phyloP scores from a whole-genome alignment of 202 grass and related monocot genomes.

The Zoysia matrella region DNA sequence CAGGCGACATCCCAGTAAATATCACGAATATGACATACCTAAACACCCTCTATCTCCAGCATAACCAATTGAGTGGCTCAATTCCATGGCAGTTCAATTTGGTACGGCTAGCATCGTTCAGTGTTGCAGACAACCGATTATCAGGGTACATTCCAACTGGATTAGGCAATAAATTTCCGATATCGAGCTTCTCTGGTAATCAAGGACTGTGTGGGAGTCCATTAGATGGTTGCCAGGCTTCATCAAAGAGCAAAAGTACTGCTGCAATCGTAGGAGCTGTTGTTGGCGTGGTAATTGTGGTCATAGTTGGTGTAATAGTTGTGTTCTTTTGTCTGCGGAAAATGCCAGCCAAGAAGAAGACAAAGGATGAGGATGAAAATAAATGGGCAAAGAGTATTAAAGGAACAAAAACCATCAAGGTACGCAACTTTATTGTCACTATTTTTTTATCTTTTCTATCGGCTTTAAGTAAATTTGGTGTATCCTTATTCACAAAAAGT shows the following conservation, averaged over 20 bases:
- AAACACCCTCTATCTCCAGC: slow-evolving; percentile 67
- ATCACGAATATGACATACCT: slow-evolving; percentile 67
- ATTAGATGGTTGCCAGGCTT: slow-evolving; percentile 50
- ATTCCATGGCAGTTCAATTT: slow-evolving; percentile 55
- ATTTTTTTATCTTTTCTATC: not conserved
- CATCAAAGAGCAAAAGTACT: slow-evolving; percentile 44
- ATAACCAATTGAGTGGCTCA: slow-evolving; percentile 66
- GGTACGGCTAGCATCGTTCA: slow-evolving; percentile 38
- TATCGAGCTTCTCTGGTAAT: slow-evolving; percentile 61
- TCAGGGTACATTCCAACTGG: slow-evolving; percentile 47
- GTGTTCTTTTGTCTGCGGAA: slow-evolving; percentile 54
- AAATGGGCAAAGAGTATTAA: too few relatives aligned
- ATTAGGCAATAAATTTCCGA: fast-evolving
- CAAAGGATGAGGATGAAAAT: too few relatives aligned
- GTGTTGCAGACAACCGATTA: slow-evolving; percentile 66
- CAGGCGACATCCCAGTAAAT: slow-evolving; percentile 49
- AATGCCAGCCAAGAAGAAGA: slow-evolving; percentile 69
- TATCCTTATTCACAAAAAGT: slow-evolving; percentile 8
- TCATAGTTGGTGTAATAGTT: slow-evolving; percentile 53
- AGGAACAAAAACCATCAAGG: too few relatives aligned
- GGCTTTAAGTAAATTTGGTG: not conserved
- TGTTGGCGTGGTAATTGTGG: slow-evolving; percentile 55
- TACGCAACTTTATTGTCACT: slow-evolving; percentile 19
- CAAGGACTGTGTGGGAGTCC: slow-evolving; percentile 54
- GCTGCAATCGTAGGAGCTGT: slow-evolving; percentile 59